These are phyloP conservation scores for Sphagnum contortum DNA, from an alignment of 225 moss, liverwort and hornwort species.

Conservation along the genomic window DNA sequence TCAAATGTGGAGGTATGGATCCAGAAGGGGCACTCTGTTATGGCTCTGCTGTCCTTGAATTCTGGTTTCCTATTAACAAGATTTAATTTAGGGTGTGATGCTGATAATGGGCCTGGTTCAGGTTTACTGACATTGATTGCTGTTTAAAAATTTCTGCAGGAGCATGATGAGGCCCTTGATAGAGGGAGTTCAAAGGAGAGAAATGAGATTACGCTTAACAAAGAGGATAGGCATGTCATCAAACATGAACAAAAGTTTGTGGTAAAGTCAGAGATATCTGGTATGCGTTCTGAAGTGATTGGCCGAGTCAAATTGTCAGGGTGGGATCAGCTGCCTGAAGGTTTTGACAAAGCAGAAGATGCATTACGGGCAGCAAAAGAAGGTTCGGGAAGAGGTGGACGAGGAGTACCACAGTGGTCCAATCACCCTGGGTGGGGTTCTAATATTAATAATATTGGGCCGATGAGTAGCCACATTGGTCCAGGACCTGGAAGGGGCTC, in stretches of 20 bases:
- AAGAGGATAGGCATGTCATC: conserved; percentile 25
- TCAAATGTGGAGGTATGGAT: too few species aligned
- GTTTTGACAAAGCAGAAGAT: conserved; percentile 79
- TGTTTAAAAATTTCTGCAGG: too few species aligned
- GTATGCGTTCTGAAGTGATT: conserved; percentile 39
- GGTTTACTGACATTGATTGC: too few species aligned
- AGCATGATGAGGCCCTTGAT: too few species aligned
- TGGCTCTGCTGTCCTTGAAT: too few species aligned
- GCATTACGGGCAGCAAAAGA: conserved; percentile 72
- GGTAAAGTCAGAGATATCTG: conserved; percentile 46
- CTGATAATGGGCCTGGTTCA: too few species aligned
- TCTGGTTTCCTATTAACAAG: too few species aligned
- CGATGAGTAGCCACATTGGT: conserved; percentile 49
- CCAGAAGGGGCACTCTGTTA: too few species aligned
- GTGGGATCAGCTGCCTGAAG: conserved; percentile 98
- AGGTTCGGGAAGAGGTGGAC: conserved; percentile 51
- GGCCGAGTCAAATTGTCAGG: conserved; percentile 68
- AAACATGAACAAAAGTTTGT: conserved; percentile 24
- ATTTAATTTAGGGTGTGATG: too few species aligned
- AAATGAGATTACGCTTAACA: not conserved
- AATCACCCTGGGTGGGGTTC: conserved; percentile 54
- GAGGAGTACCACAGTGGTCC: conserved; percentile 45
- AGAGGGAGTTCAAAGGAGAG: too few species aligned
- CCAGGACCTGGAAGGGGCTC: conserved; percentile 55
- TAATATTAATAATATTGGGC: conserved; percentile 41